A percentile compares a stretch with the other conserved stretches of the same genome.
Evolutionary conservation across 805 yeast genomes (phyloP).

Genomic region (Spathaspora passalidarum): DNA sequence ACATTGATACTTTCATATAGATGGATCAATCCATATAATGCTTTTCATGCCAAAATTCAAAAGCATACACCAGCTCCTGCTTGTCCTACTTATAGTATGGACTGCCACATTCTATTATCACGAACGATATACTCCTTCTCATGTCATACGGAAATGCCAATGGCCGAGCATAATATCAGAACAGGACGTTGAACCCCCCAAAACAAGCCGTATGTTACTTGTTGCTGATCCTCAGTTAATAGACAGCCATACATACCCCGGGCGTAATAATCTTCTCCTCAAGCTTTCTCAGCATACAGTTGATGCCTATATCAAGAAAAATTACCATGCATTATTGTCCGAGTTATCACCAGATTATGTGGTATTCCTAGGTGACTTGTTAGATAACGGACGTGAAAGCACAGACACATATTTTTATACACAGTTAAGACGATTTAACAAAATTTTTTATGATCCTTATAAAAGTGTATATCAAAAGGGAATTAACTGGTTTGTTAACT

Average conservation of each 20-base stretch:
- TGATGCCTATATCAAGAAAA: conserved; percentile 35
- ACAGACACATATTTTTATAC: conserved; percentile 26
- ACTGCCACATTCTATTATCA: conserved; percentile 26
- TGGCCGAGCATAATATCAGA: conserved; percentile 20
- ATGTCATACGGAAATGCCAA: conserved; percentile 23
- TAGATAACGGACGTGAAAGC: conserved; percentile 40
- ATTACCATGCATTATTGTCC: conserved; percentile 30
- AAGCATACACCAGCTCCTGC: conserved; percentile 24
- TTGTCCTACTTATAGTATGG: conserved; percentile 25
- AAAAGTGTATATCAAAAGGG: conserved; percentile 17
- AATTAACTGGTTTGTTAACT: conserved; percentile 26
- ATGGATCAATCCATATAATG: background rate
- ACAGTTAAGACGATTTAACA: conserved; percentile 30
- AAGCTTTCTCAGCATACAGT: conserved; percentile 39
- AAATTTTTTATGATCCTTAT: conserved; percentile 24
- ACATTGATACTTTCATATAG: background rate
- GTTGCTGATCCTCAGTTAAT: conserved; percentile 46
- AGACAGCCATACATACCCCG: conserved; percentile 44
- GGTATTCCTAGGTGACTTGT: conserved; percentile 40
- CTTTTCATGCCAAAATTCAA: conserved; percentile 20
- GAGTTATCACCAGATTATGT: conserved; percentile 34
- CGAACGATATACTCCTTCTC: conserved; percentile 30
- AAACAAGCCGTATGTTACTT: conserved; percentile 24
- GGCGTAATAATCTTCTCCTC: conserved; percentile 29
- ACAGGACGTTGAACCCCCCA: background rate